Conservation (phyloP, 352 stramenopile genomes). For the Globisporangium alternatum region DNA sequence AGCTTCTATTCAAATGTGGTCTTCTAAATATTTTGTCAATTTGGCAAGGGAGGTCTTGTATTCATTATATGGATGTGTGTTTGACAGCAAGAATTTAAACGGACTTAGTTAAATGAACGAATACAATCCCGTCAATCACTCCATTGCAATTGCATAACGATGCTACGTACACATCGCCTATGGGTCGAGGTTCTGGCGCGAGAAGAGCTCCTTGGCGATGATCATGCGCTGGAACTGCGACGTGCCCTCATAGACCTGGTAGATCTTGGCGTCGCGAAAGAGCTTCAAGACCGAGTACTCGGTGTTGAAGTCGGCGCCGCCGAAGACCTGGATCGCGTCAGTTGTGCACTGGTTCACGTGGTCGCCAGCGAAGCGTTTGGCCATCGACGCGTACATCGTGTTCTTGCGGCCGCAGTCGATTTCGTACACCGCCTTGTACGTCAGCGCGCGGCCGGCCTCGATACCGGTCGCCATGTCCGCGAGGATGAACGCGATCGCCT, state of each 20-base stretch:
- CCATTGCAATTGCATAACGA: background rate
- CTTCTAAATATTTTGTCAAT: no score
- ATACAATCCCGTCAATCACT: background rate
- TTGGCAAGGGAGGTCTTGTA: no score
- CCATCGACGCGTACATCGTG: constrained; percentile 90
- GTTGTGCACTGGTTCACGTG: constrained; percentile 84
- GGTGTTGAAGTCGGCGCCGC: constrained; percentile 88
- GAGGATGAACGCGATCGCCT: constrained; percentile 89
- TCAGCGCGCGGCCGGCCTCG: constrained; percentile 76
- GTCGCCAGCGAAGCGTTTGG: constrained; percentile 88
- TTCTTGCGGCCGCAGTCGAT: constrained; percentile 89
- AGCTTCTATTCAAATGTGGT: no score
- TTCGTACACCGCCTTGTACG: constrained; percentile 89
- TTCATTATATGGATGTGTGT: no score
- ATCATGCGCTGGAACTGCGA: constrained; percentile 91
- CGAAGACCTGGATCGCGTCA: constrained; percentile 90
- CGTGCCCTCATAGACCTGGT: constrained; percentile 92
- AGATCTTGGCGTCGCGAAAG: constrained; percentile 91
- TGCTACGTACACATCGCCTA: constrained; percentile 21
- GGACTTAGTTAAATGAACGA: constrained; percentile 7
- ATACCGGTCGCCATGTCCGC: constrained; percentile 91
- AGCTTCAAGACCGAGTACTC: constrained; percentile 93
- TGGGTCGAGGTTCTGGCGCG: constrained; percentile 61
- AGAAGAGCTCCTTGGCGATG: constrained; percentile 87
- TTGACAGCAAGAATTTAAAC: no score